phyloP scores from a whole-genome alignment of 768 basidiomycete genomes.

The Hypsizygus marmoreus region DNA sequence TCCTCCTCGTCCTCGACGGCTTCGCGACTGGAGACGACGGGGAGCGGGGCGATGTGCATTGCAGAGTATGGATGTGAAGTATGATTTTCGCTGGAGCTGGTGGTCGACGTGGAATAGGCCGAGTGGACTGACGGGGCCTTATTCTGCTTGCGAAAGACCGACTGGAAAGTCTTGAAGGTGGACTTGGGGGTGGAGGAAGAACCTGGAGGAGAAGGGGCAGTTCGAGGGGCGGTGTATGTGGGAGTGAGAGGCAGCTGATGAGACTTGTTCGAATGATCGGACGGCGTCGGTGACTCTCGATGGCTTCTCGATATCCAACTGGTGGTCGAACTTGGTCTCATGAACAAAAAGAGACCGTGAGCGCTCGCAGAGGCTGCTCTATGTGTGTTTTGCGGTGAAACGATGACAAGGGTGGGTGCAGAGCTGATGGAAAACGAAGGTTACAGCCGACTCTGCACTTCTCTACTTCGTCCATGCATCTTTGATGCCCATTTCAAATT shows the following conservation, averaged over 20 bases:
- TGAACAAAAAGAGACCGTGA: conserved; percentile 23
- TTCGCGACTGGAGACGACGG: conserved; percentile 71
- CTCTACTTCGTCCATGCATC: conserved; percentile 8
- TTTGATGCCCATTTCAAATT: conserved; percentile 17
- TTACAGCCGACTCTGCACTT: conserved; percentile 3
- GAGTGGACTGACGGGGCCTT: conserved; percentile 52
- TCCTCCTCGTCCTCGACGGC: conserved; percentile 77
- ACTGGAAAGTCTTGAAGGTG: conserved; percentile 45
- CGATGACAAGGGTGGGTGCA: neutral
- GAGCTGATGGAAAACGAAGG: conserved; percentile 1
- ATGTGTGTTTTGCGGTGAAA: neutral
- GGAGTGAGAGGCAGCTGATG: conserved; percentile 45
- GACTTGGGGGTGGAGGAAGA: conserved; percentile 22
- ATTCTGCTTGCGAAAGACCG: conserved; percentile 53
- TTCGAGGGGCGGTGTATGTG: conserved; percentile 41
- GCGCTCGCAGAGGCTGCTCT: conserved; percentile 4
- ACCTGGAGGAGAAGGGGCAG: conserved; percentile 36
- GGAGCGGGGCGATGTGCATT: conserved; percentile 66
- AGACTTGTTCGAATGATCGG: conserved; percentile 26
- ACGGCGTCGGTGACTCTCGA: conserved; percentile 34
- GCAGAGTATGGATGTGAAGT: conserved; percentile 55
- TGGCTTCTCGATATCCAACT: conserved; percentile 44
- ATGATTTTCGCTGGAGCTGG: conserved; percentile 40
- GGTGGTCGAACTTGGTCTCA: conserved; percentile 40
- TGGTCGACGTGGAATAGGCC: conserved; percentile 47